phyloP scores from a whole-genome alignment of 148 eudicot species.

The Nepenthes mirabilis region DNA sequence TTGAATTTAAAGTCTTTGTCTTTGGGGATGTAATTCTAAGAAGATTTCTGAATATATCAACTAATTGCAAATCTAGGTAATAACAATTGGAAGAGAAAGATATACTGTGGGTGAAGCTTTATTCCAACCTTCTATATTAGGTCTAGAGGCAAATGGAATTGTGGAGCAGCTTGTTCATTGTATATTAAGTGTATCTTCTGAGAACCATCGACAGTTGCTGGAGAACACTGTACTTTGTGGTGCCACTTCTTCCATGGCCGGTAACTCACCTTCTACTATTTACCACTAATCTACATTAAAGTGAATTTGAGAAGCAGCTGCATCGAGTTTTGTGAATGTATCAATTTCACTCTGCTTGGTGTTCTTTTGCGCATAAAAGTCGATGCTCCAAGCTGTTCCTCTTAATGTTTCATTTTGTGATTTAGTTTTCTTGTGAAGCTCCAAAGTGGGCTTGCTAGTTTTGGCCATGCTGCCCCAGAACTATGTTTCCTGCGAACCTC shows the following conservation, averaged over 20 bases:
- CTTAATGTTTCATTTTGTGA: too few relatives aligned
- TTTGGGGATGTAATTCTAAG: background rate
- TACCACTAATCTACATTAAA: background rate
- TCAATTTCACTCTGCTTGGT: too few relatives aligned
- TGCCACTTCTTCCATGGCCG: slow-evolving; percentile 65
- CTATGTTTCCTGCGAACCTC: too few relatives aligned
- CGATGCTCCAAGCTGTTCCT: too few relatives aligned
- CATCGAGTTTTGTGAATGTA: too few relatives aligned
- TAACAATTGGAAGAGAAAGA: slow-evolving; percentile 67
- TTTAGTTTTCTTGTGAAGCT: too few relatives aligned
- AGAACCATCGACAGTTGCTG: slow-evolving; percentile 85
- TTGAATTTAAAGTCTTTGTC: too few relatives aligned
- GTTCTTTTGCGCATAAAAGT: too few relatives aligned
- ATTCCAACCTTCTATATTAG: slow-evolving; percentile 75
- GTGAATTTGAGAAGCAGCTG: too few relatives aligned
- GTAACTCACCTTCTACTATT: slow-evolving; percentile 17
- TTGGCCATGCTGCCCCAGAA: too few relatives aligned
- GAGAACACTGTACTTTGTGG: slow-evolving; percentile 98
- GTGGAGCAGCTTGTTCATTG: slow-evolving; percentile 96
- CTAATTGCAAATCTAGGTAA: slow-evolving; percentile 37
- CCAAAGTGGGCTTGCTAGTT: too few relatives aligned
- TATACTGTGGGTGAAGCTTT: slow-evolving; percentile 89
- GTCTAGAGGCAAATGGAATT: slow-evolving; percentile 79
- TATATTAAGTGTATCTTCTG: slow-evolving; percentile 75
- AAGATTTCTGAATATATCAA: background rate